These are phyloP conservation scores for Arachis hypogaea DNA, from an alignment of 306 rosid species.

Conservation along the genomic window DNA sequence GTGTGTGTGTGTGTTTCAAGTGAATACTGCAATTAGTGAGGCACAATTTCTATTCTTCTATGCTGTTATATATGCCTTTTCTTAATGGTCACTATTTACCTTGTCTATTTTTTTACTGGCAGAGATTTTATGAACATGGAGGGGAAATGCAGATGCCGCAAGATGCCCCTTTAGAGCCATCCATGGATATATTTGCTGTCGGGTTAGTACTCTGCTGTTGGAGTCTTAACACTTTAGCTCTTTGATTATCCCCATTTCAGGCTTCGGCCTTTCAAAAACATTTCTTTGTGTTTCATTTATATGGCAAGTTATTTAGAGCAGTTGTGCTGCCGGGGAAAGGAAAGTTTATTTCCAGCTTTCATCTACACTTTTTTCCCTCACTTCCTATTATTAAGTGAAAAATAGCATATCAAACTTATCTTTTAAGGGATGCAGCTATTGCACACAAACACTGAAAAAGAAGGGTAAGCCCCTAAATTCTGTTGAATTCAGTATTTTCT, in stretches of 20 bases:
- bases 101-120: slow-evolving; percentile 30
- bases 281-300: neutral
- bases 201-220: slow-evolving; percentile 69
- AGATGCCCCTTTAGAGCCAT: slow-evolving; percentile 80
- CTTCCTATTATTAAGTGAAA: neutral
- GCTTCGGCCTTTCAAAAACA: neutral
- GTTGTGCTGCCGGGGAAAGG: neutral
- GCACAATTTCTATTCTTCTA: slow-evolving; percentile 14
- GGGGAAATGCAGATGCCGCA: slow-evolving; percentile 92
- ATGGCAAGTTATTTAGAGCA: neutral
- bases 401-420: neutral
- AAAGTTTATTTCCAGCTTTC: neutral
- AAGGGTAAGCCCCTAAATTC: neutral
- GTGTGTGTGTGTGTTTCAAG: slow-evolving; percentile 6
- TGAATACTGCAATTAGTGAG: slow-evolving; percentile 17
- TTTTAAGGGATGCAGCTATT: slow-evolving; percentile 2
- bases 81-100: neutral
- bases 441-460: neutral
- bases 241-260: slow-evolving; percentile 25
- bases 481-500: neutral
- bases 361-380: neutral
- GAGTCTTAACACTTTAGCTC: slow-evolving; percentile 34
- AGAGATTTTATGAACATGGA: slow-evolving; percentile 99
- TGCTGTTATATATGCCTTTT: slow-evolving; percentile 8
- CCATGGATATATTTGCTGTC: slow-evolving; percentile 94